Evolutionary conservation across 495 filamentous ascomycete species (phyloP), one percentile per base, ranked within the genome.

Genomic region (Xylaria curta): DNA sequence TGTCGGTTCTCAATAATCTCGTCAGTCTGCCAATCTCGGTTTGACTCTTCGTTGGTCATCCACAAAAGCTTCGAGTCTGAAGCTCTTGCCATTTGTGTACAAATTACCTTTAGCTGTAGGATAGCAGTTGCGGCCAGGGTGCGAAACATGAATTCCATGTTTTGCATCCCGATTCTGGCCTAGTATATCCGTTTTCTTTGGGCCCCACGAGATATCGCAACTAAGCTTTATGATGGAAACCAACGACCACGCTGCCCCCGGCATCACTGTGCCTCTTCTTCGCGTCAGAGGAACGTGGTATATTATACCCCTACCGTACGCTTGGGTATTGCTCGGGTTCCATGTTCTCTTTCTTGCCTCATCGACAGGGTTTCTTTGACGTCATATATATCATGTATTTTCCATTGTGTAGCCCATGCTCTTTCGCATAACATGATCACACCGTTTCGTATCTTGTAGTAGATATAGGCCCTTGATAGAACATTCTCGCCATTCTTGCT

Each of bases 201-300:
- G 21, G 21, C 44, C 21, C 19, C 19, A 36, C 8, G 64, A 13
- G 12, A 17, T 33, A 17, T 31, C 58, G 31, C n/a, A 42, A 64
- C 47, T 63, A 56, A 70, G 68, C 46, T 59, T 21, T 70, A 70
- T 63, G 42, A 12, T 56, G 26, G 47, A 60, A 38, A 21, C 53
- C 28, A 63, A 60, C 46, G 24, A 49, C 28, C 19, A 44, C 19
- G 54, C n/a, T 60, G 38, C 1, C 24, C 54, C 46, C 53, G 38
- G 2, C 44, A n/a, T 46, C 21, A 33, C 49, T 26, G 31, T 38
- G 65, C 65, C 49, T 36, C 33, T 28, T 21, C 47, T 42, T 28
- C 56, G 49, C 47, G 26, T 53, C 28, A 38, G 26, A 26, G 40
- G 2, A 38, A 13, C 47, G 13, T 17, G 28, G 36, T 17, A 63